Evolutionary conservation across 768 basidiomycete species (phyloP).

Genomic region (Leccinum incarnatum): DNA sequence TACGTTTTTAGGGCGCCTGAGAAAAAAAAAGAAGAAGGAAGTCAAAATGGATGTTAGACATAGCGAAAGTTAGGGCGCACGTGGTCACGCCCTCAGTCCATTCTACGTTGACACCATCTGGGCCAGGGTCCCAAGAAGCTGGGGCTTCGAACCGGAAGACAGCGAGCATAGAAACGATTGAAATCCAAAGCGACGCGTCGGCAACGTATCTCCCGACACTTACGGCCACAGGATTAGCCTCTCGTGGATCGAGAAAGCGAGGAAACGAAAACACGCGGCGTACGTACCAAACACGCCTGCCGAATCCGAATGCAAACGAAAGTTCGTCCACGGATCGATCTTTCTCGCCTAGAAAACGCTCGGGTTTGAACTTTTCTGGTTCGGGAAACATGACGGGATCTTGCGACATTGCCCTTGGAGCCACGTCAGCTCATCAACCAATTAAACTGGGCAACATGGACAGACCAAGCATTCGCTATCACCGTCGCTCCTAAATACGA

Average conservation of each 20-base stretch:
- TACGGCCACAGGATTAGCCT: not conserved
- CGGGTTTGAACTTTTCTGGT: slow-evolving; percentile 38
- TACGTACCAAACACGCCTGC: slow-evolving; percentile 37
- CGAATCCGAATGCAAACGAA: slow-evolving; percentile 35
- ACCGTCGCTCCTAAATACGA: slow-evolving; percentile 17
- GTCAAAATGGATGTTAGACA: not conserved
- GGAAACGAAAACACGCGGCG: no score
- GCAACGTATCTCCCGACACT: slow-evolving; percentile 45
- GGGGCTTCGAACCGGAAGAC: slow-evolving; percentile 14
- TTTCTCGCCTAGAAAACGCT: slow-evolving; percentile 28
- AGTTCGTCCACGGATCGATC: slow-evolving; percentile 6
- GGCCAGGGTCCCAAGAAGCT: slow-evolving; percentile 19
- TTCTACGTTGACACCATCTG: slow-evolving; percentile 17
- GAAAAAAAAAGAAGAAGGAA: not conserved
- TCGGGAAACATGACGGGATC: slow-evolving; percentile 38
- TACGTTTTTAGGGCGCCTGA: slow-evolving; percentile 14
- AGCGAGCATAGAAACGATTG: slow-evolving; percentile 22
- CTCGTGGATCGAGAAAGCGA: not conserved
- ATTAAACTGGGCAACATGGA: not conserved
- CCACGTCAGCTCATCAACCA: not conserved
- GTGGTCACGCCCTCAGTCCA: slow-evolving; percentile 22
- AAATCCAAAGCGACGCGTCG: slow-evolving; percentile 35
- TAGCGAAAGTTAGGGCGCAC: slow-evolving; percentile 8
- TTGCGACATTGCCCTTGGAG: slow-evolving; percentile 33
- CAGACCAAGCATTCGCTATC: slow-evolving; percentile 20